Evolutionary conservation across 257 asterid genomes (phyloP), one percentile per base, ranked within the genome.

Genomic region (Solanum pimpinellifolium): DNA sequence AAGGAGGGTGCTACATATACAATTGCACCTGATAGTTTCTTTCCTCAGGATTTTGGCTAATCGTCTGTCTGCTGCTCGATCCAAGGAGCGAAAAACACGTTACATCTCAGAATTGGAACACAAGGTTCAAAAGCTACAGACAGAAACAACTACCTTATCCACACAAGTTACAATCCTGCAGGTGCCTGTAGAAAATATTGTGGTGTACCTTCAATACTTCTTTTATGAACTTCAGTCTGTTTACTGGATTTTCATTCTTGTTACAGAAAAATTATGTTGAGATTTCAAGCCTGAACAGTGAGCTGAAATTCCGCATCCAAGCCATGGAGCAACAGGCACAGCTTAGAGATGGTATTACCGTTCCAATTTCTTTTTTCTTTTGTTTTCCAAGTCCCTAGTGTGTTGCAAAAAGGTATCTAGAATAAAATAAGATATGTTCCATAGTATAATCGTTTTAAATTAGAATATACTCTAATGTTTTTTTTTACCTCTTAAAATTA

Each of bases 1-100:
- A n/a, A 49, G 31, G 31, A 27, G 68, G 27, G 18, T 2, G 13
- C 7, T 25, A 47, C 49, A 3, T 8, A 25, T 27, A 16, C 65
- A 25, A 25, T 25, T 23, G 37, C 39, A 37, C 27, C 16, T 85
- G 11, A 18, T 33, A 86, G 29, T 18, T 72, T 85, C 27, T n/a
- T 88, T 80, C 73, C 65, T 70, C 92, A 96, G 99, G 92, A 95
- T 96, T 90, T 89, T 96, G 92, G 98, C 98, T 31, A 96, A 94
- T 88, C 96, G 99, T 76, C 98, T 93, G 77, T 96, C 99, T 68
- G 98, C 98, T 89, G 99, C 98, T 90, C 97, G 98, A 83, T 96
- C 99, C 60, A 96, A 96, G 93, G 99, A 96, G 91, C 89, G 98
- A 70, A 96, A 95, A 91, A n/a, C 91, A 92, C 94, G 94, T 21